A percentile compares a stretch with the other conserved stretches of the same genome.
Evolutionary conservation across 2,329 filamentous ascomycete species (phyloP).

Genomic region (Aureobasidium musti): DNA sequence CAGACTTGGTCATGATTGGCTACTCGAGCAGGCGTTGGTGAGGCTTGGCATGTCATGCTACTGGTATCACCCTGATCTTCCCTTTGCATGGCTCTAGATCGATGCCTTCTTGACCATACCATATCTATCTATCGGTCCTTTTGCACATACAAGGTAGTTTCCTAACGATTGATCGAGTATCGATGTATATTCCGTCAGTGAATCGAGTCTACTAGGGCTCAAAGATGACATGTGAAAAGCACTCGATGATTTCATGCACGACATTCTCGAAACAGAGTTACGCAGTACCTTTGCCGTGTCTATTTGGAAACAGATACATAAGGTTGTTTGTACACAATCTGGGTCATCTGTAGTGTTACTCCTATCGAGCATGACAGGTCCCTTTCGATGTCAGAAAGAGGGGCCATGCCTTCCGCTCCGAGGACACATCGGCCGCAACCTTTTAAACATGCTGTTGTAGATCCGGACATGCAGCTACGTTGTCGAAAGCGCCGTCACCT

Average conservation of each 20-base stretch:
- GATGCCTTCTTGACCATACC: too few relatives aligned
- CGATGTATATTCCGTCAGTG: background rate
- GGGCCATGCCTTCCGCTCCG: background rate
- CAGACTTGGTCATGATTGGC: background rate
- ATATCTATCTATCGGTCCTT: background rate
- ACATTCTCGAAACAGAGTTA: background rate
- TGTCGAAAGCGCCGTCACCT: background rate
- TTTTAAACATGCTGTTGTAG: background rate
- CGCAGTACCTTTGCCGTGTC: background rate
- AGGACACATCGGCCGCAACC: too few relatives aligned
- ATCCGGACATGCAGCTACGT: background rate
- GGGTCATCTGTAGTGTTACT: background rate
- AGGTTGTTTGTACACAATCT: background rate
- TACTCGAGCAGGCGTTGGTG: too few relatives aligned
- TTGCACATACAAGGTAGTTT: too few relatives aligned
- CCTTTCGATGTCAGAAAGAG: conserved; percentile 10
- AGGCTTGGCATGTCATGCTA: background rate
- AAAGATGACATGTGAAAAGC: background rate
- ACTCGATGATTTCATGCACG: background rate
- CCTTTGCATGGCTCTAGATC: background rate
- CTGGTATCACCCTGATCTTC: background rate
- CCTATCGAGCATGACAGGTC: background rate
- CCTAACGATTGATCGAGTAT: background rate
- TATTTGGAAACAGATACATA: background rate
- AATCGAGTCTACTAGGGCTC: background rate